Percentiles rank a stretch among this genome's conserved stretches.
phyloP scores from a whole-genome alignment of 352 stramenopile species.

The Pythium inflatum region DNA sequence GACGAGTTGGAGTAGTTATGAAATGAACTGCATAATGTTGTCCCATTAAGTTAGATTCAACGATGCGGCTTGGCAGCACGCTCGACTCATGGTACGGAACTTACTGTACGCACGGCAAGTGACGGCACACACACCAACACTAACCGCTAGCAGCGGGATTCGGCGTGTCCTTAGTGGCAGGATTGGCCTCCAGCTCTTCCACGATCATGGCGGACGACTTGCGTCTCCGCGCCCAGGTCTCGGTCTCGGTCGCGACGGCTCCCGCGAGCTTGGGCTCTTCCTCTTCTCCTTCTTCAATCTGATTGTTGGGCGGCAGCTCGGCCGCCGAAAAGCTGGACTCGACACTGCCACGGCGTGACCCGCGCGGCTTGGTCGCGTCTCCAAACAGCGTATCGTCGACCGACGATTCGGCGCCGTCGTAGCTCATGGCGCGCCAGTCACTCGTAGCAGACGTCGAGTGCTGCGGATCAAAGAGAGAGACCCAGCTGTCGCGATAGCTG shows the following conservation, averaged over 20 bases:
- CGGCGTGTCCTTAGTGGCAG: not conserved
- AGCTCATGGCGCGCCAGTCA: slow-evolving; percentile 19
- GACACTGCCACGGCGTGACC: slow-evolving; percentile 6
- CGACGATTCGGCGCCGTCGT: slow-evolving; percentile 22
- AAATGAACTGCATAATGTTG: not conserved
- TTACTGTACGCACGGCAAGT: not conserved
- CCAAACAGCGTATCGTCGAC: slow-evolving; percentile 27
- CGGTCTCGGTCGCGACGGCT: not conserved
- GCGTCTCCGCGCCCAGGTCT: slow-evolving; percentile 14
- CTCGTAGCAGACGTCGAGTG: slow-evolving; percentile 18
- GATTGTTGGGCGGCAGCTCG: slow-evolving; percentile 22
- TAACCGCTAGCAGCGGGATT: not conserved
- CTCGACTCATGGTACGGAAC: too few species aligned
- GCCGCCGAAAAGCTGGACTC: slow-evolving; percentile 8
- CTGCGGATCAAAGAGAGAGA: slow-evolving; percentile 22
- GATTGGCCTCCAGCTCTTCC: slow-evolving; percentile 24
- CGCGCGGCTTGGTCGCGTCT: slow-evolving; percentile 8
- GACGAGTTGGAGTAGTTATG: slow-evolving; percentile 34
- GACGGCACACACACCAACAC: not conserved
- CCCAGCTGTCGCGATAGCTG: slow-evolving; percentile 31
- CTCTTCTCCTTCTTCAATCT: slow-evolving; percentile 21
- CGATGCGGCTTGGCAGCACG: too few species aligned
- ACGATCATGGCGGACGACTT: slow-evolving; percentile 31
- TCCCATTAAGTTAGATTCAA: slow-evolving; percentile 30
- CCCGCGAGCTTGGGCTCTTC: not conserved